Conservation (phyloP, 805 yeast genomes). For the Jamesozyma rosinii region DNA sequence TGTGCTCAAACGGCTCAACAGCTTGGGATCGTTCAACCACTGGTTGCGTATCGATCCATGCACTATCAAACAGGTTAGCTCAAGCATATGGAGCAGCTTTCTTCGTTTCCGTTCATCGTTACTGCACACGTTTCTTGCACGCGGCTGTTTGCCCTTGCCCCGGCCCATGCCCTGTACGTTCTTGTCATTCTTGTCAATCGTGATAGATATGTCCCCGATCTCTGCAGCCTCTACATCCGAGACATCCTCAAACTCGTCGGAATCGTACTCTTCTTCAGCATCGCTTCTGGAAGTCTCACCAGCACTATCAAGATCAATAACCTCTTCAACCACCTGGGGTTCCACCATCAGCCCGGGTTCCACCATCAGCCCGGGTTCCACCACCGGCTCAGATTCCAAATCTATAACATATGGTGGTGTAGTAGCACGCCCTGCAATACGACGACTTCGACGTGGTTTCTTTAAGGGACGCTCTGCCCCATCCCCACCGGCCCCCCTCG, state of each 20-base stretch:
- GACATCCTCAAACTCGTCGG: constrained; percentile 24
- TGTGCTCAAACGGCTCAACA: constrained; percentile 36
- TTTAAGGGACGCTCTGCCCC: constrained; percentile 9
- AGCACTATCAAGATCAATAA: constrained; percentile 1
- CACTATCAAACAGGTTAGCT: constrained; percentile 47
- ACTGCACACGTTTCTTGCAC: constrained; percentile 32
- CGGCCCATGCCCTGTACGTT: constrained; percentile 12
- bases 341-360: background rate
- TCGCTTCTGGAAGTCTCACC: background rate
- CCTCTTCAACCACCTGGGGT: background rate
- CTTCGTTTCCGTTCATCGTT: constrained; percentile 51
- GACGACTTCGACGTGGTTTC: constrained; percentile 5
- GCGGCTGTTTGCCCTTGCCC: constrained; percentile 1
- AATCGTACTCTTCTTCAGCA: constrained; percentile 19
- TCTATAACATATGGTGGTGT: background rate
- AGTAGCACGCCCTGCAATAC: background rate
- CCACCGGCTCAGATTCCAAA: background rate
- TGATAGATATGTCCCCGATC: constrained; percentile 22
- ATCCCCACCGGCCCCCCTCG: background rate
- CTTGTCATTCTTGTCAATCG: constrained; percentile 16
- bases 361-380: background rate
- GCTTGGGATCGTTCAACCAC: constrained; percentile 53
- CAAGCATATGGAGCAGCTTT: constrained; percentile 46
- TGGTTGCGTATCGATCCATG: constrained; percentile 63
- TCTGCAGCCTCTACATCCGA: constrained; percentile 12